phyloP scores from a whole-genome alignment of 306 rosid genomes.

The Fragaria vesca region DNA sequence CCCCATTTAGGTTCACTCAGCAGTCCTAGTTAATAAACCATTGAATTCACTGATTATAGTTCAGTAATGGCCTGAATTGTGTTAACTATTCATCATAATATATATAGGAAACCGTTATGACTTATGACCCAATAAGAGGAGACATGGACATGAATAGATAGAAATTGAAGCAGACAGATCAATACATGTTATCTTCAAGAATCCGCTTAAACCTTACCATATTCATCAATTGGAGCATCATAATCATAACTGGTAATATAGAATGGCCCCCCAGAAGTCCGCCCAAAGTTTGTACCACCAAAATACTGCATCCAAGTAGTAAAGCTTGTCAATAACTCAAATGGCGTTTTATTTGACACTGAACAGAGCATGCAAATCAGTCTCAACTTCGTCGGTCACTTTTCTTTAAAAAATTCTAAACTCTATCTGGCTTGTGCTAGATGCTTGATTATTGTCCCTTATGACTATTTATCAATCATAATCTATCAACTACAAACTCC shows the following conservation, averaged over 20 bases:
- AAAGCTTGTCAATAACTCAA: slow-evolving; percentile 29
- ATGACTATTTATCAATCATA: neutral
- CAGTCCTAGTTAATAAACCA: slow-evolving; percentile 53
- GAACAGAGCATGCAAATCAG: neutral
- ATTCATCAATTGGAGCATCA: slow-evolving; percentile 97
- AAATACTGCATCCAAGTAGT: slow-evolving; percentile 63
- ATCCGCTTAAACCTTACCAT: slow-evolving; percentile 53
- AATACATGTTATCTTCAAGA: slow-evolving; percentile 15
- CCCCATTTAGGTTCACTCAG: slow-evolving; percentile 95
- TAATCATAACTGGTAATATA: slow-evolving; percentile 96
- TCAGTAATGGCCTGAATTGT: neutral
- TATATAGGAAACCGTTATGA: neutral
- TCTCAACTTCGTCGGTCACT: neutral
- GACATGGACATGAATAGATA: neutral
- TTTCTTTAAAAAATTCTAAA: neutral
- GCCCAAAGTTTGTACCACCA: slow-evolving; percentile 98
- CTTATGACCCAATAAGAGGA: neutral
- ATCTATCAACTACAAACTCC: neutral
- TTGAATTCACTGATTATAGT: neutral
- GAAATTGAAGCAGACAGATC: slow-evolving; percentile 1
- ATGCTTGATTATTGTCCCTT: neutral
- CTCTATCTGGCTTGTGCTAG: neutral
- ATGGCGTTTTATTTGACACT: slow-evolving; percentile 5
- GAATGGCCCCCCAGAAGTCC: slow-evolving; percentile 94
- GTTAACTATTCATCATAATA: neutral